Base-by-base conservation (phyloP, 331 rosid species). In the Rhamnella rubrinervis region DNA sequence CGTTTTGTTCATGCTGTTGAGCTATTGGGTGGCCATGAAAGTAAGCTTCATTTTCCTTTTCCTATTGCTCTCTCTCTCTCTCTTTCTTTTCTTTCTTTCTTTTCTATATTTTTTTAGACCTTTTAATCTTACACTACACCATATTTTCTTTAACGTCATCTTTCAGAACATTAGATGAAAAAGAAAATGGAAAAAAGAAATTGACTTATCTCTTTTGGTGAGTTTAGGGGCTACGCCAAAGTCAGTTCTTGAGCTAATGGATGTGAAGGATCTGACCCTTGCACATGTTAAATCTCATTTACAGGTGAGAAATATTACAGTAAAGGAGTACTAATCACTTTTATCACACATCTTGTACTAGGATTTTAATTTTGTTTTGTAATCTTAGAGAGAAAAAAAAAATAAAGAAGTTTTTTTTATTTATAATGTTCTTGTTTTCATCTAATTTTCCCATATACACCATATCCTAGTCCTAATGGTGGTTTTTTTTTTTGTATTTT, bases 191-290 rank as follows among this genome's bases (percentile, higher is more conserved):
- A 40, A 55, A 64, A 65, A 35, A 58, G 61, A 73, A 55, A 25
- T 77, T 74, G 46, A 55, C 68, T 61, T 50, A 2, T 66, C 21
- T 63, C 51, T 73, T 52, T 20, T 66, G 51, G 19, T 59, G 4
- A 37, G 31, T 19, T 52, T 65, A 93, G 98, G 98, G 82, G 98
- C 98, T 38, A 93, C 98, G 4, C 98, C 98, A 6, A 93, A 93
- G 79, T 93, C 98, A 72, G 98, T 93, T 81, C 98, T 93, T 79
- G 98, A 93, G 86, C 97, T 93, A 51, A 93, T 93, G 98, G 98
- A 93, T 93, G 98, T 87, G 50, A 93, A 93, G 81, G 98, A 93
- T 93, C 95, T 93, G 80, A 93, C 98, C 66, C 85, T 93, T 67
- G 98, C 98, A 37, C 98, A 93, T 91, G 98, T 93, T 63, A 93